Conservation (phyloP, 371 early-diverging fungal genomes). For the Mucor mucedo region DNA sequence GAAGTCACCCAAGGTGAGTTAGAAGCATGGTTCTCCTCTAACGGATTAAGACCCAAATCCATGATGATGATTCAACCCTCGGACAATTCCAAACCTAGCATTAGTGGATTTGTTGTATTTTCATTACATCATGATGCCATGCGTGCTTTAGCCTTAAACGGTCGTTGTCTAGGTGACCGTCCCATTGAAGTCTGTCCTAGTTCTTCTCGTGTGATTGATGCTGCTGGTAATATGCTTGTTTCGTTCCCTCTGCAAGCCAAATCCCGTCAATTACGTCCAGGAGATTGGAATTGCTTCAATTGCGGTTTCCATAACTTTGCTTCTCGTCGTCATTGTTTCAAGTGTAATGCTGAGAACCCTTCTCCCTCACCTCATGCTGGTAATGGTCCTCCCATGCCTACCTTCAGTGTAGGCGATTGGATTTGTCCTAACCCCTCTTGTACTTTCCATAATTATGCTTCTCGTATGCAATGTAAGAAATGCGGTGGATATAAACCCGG, state of each 20-base stretch:
- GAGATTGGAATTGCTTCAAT: slow-evolving; percentile 79
- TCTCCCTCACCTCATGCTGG: slow-evolving; percentile 35
- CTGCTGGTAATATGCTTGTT: slow-evolving; percentile 55
- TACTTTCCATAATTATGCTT: slow-evolving; percentile 63
- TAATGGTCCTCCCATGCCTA: slow-evolving; percentile 23
- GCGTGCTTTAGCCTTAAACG: slow-evolving; percentile 68
- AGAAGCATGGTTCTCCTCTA: slow-evolving; percentile 68
- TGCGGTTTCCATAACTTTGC: slow-evolving; percentile 83
- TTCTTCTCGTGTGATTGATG: slow-evolving; percentile 61
- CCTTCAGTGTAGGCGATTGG: slow-evolving; percentile 49
- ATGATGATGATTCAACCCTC: slow-evolving; percentile 60
- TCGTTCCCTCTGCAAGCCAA: slow-evolving; percentile 65
- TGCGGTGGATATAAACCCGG: slow-evolving; percentile 40
- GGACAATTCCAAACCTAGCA: slow-evolving; percentile 58
- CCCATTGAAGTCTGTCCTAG: slow-evolving; percentile 73
- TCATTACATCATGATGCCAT: slow-evolving; percentile 65
- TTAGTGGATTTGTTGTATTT: slow-evolving; percentile 65
- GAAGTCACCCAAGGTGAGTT: slow-evolving; percentile 71
- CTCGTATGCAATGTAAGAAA: slow-evolving; percentile 50
- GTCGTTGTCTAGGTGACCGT: slow-evolving; percentile 68
- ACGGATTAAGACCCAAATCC: slow-evolving; percentile 59
- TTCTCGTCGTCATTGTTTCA: slow-evolving; percentile 68
- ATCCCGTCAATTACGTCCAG: slow-evolving; percentile 56
- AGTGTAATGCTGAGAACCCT: slow-evolving; percentile 67
- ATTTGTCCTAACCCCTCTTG: slow-evolving; percentile 61